Evolutionary conservation across 768 basidiomycete genomes (phyloP), one percentile per base, ranked within the genome.

Genomic region (Cystobasidium tubakii): DNA sequence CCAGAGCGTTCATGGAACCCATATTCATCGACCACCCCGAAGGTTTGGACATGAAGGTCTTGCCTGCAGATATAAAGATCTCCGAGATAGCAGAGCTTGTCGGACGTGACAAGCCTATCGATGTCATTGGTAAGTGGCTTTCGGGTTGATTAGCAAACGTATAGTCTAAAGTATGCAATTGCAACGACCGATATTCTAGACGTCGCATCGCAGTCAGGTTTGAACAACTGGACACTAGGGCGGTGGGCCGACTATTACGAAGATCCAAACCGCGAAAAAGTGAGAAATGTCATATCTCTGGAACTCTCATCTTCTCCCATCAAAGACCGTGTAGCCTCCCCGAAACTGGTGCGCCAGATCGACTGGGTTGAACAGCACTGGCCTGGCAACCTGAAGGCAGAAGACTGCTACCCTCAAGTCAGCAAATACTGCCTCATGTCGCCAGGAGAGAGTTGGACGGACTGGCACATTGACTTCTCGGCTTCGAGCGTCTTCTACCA

Each of bases 331-430:
- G 87, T 99, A 27, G 82, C 87, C 1, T 92, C 93, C 1, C 95
- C 95, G 1, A 86, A 86, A 74, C 81, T 97, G 3, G 90, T 91
- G 43, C 85, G 90, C 66, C 91, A 97, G 71, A 81, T 97, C 76
- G 96, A 97, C 78, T 99, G 95, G 95, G 95, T 97, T 6, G 92
- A 96, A 80, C 90, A 89, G 74, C 91, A 88, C 81, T 99, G 95
- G 95, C 93, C 93, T 0, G 85, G 84, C 72, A 87, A 87, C 60
- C 86, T 87, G 77, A 87, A 87, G 43, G 87, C 87, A 77, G 87
- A 88, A 0, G 86, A 90, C 73, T 78, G 85, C 65, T 93, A 90
- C 79, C 95, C 95, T 7, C 95, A 95, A 79, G 95, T 99, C 1
- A 92, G 95, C 79, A 81, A 95, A 64, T 99, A 99, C 80, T 97